These are phyloP conservation scores for Agastache rugosa DNA, from an alignment of 257 asterid genomes.

Conservation along the genomic window DNA sequence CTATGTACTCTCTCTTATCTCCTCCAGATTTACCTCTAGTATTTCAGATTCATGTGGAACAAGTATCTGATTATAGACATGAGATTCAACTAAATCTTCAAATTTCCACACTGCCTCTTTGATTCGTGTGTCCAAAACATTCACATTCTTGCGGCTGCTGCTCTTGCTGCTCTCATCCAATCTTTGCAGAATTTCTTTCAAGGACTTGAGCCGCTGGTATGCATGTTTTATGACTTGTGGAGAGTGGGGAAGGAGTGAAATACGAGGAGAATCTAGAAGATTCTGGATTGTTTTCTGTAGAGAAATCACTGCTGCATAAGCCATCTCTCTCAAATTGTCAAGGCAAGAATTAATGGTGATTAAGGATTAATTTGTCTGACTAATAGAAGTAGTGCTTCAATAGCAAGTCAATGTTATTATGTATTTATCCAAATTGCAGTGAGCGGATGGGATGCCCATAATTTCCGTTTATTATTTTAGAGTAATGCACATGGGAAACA, in stretches of 20 bases:
- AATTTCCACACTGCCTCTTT: not conserved
- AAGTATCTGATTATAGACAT: not conserved
- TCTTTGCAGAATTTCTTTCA: not conserved
- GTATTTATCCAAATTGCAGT: too few species aligned
- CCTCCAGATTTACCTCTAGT: too few species aligned
- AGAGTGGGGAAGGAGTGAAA: not conserved
- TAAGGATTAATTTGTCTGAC: too few species aligned
- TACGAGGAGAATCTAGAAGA: not conserved
- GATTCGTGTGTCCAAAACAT: not conserved
- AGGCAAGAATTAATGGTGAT: too few species aligned
- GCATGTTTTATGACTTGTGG: not conserved
- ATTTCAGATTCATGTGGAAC: too few species aligned
- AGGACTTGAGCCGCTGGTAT: not conserved
- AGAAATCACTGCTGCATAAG: conserved; percentile 17
- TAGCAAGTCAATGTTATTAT: too few species aligned
- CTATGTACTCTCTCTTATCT: too few species aligned
- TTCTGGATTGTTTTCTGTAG: conserved; percentile 15
- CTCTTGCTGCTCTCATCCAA: conserved; percentile 2
- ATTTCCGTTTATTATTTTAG: too few species aligned
- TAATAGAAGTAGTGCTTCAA: too few species aligned
- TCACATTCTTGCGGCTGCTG: not conserved
- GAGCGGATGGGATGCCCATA: too few species aligned
- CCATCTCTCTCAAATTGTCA: not conserved
- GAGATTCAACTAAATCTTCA: not conserved
- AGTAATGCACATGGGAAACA: too few species aligned